phyloP scores from a whole-genome alignment of 2,329 filamentous ascomycete genomes.

The Cladosporium sp. region DNA sequence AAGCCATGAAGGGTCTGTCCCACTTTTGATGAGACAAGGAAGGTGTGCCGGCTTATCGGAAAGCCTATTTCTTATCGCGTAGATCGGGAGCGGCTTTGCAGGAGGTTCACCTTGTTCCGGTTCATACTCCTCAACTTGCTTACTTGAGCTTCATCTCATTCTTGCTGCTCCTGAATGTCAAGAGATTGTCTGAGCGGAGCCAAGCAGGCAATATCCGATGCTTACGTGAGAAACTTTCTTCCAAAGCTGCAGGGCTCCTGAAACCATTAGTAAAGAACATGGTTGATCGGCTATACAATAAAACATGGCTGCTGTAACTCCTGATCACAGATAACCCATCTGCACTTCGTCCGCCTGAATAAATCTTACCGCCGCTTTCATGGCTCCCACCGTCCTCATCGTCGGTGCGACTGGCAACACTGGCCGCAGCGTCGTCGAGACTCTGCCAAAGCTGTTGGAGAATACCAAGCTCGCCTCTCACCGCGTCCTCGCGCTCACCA shows the following conservation, averaged over 20 bases:
- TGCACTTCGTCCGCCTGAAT: not conserved
- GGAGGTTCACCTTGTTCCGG: not conserved
- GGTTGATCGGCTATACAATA: not conserved
- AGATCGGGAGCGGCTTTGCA: not conserved
- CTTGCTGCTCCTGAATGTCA: not conserved
- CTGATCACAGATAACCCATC: not conserved
- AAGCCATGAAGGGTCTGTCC: not conserved
- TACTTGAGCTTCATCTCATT: not conserved
- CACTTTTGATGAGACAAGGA: not conserved
- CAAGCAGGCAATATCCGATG: not conserved
- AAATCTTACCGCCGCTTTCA: not conserved
- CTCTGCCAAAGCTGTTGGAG: constrained; percentile 22
- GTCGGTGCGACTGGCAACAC: constrained; percentile 25
- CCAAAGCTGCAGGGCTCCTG: not conserved
- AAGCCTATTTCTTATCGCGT: not conserved
- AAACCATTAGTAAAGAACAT: not conserved
- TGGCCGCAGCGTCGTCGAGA: constrained; percentile 24
- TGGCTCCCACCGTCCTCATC: constrained; percentile 20
- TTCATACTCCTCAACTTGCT: not conserved
- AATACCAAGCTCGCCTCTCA: not conserved
- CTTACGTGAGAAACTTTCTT: not conserved
- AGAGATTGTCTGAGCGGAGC: not conserved
- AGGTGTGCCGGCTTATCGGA: constrained; percentile 1
- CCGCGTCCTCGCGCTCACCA: not conserved
- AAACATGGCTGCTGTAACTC: not conserved